Percentiles rank a stretch among this genome's conserved stretches.
Conservation (phyloP, 805 yeast species). For the Ogataea kodamae region DNA sequence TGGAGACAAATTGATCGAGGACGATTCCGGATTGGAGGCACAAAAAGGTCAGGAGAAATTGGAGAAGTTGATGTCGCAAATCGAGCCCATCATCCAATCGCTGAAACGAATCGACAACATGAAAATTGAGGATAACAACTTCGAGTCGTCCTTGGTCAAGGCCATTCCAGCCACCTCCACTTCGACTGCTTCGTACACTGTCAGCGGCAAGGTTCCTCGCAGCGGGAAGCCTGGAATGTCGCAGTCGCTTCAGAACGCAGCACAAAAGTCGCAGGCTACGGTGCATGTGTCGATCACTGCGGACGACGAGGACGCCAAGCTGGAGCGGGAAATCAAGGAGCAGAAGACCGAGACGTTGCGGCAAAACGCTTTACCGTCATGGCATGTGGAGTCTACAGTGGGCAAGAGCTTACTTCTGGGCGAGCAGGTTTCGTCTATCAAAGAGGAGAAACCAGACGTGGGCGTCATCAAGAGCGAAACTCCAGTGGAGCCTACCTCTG, state of each 20-base stretch:
- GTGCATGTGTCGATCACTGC: conserved; percentile 88
- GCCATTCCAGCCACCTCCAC: conserved; percentile 81
- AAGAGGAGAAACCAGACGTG: conserved; percentile 22
- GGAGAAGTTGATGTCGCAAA: conserved; percentile 80
- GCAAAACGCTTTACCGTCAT: conserved; percentile 93
- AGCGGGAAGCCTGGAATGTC: conserved; percentile 24
- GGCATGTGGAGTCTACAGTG: conserved; percentile 92
- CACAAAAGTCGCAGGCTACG: conserved; percentile 66
- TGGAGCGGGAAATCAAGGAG: conserved; percentile 62
- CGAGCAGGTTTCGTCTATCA: conserved; percentile 44
- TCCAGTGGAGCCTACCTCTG: conserved; percentile 3
- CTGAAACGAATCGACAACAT: conserved; percentile 80
- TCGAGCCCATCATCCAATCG: conserved; percentile 81
- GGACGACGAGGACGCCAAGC: conserved; percentile 67
- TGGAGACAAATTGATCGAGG: conserved; percentile 73
- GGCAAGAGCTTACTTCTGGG: conserved; percentile 61
- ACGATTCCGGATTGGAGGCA: conserved; percentile 81
- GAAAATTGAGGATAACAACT: conserved; percentile 80
- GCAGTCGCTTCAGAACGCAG: conserved; percentile 33
- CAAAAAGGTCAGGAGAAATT: conserved; percentile 75
- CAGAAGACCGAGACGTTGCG: conserved; percentile 67
- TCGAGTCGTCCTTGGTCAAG: conserved; percentile 76
- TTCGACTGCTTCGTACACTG: conserved; percentile 66
- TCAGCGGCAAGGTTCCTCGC: conserved; percentile 40
- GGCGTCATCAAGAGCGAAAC: conserved; percentile 18